Conservation (phyloP, 306 rosid genomes). For the Boehmeria nivea region DNA sequence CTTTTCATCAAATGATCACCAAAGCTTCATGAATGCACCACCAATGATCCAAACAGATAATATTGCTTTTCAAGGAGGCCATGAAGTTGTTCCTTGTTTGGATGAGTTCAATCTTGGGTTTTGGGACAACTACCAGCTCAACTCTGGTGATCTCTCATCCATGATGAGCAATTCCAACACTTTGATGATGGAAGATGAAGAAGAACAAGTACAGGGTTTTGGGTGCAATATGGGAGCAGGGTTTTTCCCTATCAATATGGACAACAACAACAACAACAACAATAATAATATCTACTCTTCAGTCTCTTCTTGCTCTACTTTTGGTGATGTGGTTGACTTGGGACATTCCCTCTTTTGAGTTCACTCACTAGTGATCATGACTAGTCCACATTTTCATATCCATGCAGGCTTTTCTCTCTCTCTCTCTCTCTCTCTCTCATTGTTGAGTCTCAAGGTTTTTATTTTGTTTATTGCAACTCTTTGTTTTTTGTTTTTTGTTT, state of each 20-base stretch:
- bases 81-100: constrained; percentile 34
- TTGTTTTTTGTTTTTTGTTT: constrained; percentile 11
- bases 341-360: constrained; percentile 53
- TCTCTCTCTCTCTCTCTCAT: no score
- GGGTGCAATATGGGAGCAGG: constrained; percentile 16
- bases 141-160: constrained; percentile 59
- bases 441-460: no score
- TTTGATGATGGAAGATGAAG: constrained; percentile 33
- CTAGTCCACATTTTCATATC: no score
- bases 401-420: no score
- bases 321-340: constrained; percentile 56
- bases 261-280: constrained; percentile 38
- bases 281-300: constrained; percentile 44
- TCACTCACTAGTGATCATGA: no score
- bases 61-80: no score
- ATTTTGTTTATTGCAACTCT: neutral
- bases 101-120: constrained; percentile 48
- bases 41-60: no score
- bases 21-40: no score
- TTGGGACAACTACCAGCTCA: constrained; percentile 33
- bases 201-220: neutral
- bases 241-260: constrained; percentile 34
- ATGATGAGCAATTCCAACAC: constrained; percentile 33
- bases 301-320: constrained; percentile 49
- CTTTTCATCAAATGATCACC: no score